Percentiles rank a stretch among this genome's conserved stretches.
These are phyloP conservation scores for Nannizziopsis barbatae DNA, from an alignment of 2,329 filamentous ascomycete genomes.

Conservation along the genomic window DNA sequence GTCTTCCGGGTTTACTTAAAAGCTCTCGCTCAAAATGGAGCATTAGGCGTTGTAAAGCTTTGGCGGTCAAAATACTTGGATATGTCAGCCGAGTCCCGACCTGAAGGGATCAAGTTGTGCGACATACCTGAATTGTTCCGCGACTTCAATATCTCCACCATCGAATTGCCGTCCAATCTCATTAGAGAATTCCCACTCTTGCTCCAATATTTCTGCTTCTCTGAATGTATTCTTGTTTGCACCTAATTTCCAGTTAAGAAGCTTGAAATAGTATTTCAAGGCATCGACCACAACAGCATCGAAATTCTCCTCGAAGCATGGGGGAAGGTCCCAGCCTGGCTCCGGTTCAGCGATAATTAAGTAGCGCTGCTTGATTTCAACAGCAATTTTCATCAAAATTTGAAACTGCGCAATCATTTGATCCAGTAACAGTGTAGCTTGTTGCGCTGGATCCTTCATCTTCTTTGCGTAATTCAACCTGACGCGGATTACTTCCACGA, in stretches of 20 bases:
- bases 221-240: conserved; percentile 99
- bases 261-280: conserved; percentile 95
- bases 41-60: conserved; percentile 77
- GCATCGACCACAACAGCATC: conserved; percentile 85
- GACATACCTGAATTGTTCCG: conserved; percentile 74
- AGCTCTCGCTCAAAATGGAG: conserved; percentile 87
- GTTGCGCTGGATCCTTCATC: conserved; percentile 88
- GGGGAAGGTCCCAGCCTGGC: conserved; percentile 86
- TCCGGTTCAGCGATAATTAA: conserved; percentile 72
- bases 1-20: conserved; percentile 72
- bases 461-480: conserved; percentile 83
- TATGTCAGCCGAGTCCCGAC: not conserved
- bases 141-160: conserved; percentile 88
- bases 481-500: conserved; percentile 91
- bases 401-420: conserved; percentile 98
- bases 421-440: conserved; percentile 86
- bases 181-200: conserved; percentile 97
- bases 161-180: conserved; percentile 84
- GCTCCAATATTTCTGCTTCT: conserved; percentile 90
- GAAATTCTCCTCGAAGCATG: conserved; percentile 93
- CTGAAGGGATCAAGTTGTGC: not conserved
- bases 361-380: conserved; percentile 85
- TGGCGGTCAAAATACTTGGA: conserved; percentile 67
- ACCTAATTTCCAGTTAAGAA: conserved; percentile 94
- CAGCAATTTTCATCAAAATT: conserved; percentile 79